A percentile compares a stretch with the other conserved stretches of the same genome.
phyloP scores from a whole-genome alignment of 331 rosid genomes.

The Stylosanthes scabra region DNA sequence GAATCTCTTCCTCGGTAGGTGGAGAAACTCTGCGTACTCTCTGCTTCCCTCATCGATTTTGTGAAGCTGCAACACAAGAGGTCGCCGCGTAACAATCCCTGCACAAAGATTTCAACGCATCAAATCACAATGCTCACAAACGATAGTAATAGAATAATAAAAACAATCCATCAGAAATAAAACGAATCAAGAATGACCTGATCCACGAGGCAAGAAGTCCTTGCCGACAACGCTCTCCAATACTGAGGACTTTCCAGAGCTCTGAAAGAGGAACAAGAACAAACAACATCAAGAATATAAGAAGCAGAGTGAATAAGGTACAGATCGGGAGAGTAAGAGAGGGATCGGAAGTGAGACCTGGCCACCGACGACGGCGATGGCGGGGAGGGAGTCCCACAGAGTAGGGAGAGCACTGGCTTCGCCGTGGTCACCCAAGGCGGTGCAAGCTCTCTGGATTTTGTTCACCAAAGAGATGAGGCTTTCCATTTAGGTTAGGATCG shows the following conservation, averaged over 20 bases:
- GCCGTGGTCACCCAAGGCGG: constrained; percentile 95
- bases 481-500: constrained; percentile 61
- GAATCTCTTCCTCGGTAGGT: constrained; percentile 82
- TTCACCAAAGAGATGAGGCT: constrained; percentile 82
- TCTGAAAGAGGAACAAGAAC: constrained; percentile 51
- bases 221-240: constrained; percentile 95
- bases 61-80: constrained; percentile 94
- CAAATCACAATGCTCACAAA: constrained; percentile 14
- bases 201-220: constrained; percentile 99
- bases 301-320: background rate
- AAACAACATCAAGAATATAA: background rate
- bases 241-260: constrained; percentile 95
- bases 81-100: constrained; percentile 96
- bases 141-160: background rate
- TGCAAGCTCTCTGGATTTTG: constrained; percentile 97
- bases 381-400: constrained; percentile 97
- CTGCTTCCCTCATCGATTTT: constrained; percentile 79
- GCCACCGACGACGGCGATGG: constrained; percentile 98
- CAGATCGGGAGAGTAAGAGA: constrained; percentile 6
- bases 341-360: constrained; percentile 72
- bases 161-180: background rate
- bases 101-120: constrained; percentile 39
- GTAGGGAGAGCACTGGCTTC: constrained; percentile 91
- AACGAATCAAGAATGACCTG: constrained; percentile 52
- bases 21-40: constrained; percentile 92